Evolutionary conservation across 2,329 filamentous ascomycete species (phyloP), one percentile per base, ranked within the genome.

Genomic region (Harringtonia lauricola): DNA sequence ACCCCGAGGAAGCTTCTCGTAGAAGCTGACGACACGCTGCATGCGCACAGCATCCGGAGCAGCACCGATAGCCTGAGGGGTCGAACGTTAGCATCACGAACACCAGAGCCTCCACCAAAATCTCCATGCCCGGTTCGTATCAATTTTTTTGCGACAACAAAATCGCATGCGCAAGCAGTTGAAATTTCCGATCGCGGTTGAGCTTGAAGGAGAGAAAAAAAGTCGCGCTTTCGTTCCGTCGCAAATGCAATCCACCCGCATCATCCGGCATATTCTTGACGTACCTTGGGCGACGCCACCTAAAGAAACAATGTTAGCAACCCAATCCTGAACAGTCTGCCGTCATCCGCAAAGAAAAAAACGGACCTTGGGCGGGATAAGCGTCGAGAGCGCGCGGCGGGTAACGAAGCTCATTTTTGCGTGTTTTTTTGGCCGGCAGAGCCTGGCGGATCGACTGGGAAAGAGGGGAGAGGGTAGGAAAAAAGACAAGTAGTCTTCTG

Each of bases 11-110:
- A 98, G 87, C 70, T 90, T 94, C 74, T 94, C 87, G 79, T 98
- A 98, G 79, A 98, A 96, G 72, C 78, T 86, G 67, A 96, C 90
- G 57, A 98, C 88, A 60, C 89, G 86, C 67, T 94, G 85, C 92
- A 98, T 96, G 65, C 90, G 87, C 62, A 88, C 79, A 63, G 92
- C 92, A 80, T 96, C 90, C 63, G 89, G 86, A 57, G 89, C 88
- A 63, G 85, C 84, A 61, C 92, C 90, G 63, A 98, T 88, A 58
- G 86, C 89, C 92, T 96, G 64, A 54, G 36, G 46, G 8, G 35
- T 48, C 17, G 6, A 8, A 36, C 36, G 42, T 48, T 41, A 47
- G 41, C n/a, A 24, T 29, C n/a, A 17, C n/a, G 28, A 28, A 3
- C 18, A 28, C 9, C 13, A 28, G 19, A 12, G 12, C 7, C 1